Evolutionary conservation across 768 basidiomycete genomes (phyloP).

Genomic region (Pleurotus salmoneostramineus): DNA sequence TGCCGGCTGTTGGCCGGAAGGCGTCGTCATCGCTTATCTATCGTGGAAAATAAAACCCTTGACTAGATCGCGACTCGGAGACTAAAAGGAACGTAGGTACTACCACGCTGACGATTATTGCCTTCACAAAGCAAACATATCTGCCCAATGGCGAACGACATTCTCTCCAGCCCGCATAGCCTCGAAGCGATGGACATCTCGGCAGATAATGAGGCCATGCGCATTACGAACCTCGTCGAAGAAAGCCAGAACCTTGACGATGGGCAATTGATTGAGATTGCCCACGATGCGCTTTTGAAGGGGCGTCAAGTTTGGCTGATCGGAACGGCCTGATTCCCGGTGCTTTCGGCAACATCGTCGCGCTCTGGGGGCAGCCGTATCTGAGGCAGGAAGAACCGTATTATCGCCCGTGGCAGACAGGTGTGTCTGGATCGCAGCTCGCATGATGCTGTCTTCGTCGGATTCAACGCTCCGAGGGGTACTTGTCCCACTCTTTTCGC

Average conservation of each 20-base stretch:
- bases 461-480: constrained; percentile 7
- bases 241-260: constrained; percentile 72
- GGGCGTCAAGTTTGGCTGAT: constrained; percentile 47
- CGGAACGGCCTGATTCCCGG: constrained; percentile 10
- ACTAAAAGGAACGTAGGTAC: background rate
- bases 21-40: constrained; percentile 5
- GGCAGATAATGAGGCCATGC: constrained; percentile 68
- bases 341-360: constrained; percentile 1
- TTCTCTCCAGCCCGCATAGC: constrained; percentile 57
- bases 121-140: constrained; percentile 40
- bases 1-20: background rate
- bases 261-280: constrained; percentile 63
- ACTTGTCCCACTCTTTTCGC: background rate
- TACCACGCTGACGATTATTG: background rate
- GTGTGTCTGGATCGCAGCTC: background rate
- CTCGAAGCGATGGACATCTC: constrained; percentile 60
- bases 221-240: constrained; percentile 57
- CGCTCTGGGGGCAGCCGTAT: background rate
- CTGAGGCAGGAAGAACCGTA: background rate
- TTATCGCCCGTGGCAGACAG: background rate
- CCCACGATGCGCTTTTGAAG: constrained; percentile 53
- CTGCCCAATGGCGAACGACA: constrained; percentile 70
- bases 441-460: background rate
- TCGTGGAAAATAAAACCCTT: background rate
- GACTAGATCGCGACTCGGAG: background rate